phyloP scores from a whole-genome alignment of 768 basidiomycete species.

The Russula emetica region DNA sequence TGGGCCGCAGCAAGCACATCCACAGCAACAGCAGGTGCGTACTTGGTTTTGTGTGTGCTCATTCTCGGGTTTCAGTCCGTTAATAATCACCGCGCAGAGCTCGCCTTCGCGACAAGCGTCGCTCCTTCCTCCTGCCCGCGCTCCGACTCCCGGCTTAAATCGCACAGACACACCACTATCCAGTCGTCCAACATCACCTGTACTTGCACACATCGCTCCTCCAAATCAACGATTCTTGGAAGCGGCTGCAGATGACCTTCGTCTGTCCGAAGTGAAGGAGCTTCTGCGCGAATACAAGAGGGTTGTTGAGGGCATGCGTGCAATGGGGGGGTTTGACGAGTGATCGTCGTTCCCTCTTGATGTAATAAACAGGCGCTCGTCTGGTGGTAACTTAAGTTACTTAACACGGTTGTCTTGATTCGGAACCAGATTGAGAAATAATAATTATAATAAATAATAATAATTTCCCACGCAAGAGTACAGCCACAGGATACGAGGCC shows the following conservation, averaged over 20 bases:
- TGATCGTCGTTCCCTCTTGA: conserved; percentile 9
- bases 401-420: not conserved
- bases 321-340: conserved; percentile 43
- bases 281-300: conserved; percentile 78
- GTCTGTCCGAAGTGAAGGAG: conserved; percentile 73
- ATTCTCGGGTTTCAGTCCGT: conserved; percentile 2
- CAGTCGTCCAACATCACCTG: conserved; percentile 40
- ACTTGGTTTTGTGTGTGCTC: conserved; percentile 21
- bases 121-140: conserved; percentile 33
- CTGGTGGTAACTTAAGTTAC: too few species aligned
- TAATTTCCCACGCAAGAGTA: conserved; percentile 14
- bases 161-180: conserved; percentile 39
- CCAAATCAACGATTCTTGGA: conserved; percentile 70
- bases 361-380: not conserved
- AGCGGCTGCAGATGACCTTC: conserved; percentile 70
- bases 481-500: conserved; percentile 15
- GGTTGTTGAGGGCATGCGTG: conserved; percentile 64
- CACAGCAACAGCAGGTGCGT: conserved; percentile 8
- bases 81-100: conserved; percentile 27
- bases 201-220: conserved; percentile 47
- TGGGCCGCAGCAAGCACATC: conserved; percentile 13
- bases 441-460: not conserved
- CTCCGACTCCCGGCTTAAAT: conserved; percentile 32
- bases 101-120: conserved; percentile 42
- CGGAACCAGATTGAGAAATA: not conserved